A percentile compares a stretch with the other conserved stretches of the same genome.
Evolutionary conservation across 192 early-diverging fungal genomes (phyloP).

Genomic region (Kappamyces sp.): DNA sequence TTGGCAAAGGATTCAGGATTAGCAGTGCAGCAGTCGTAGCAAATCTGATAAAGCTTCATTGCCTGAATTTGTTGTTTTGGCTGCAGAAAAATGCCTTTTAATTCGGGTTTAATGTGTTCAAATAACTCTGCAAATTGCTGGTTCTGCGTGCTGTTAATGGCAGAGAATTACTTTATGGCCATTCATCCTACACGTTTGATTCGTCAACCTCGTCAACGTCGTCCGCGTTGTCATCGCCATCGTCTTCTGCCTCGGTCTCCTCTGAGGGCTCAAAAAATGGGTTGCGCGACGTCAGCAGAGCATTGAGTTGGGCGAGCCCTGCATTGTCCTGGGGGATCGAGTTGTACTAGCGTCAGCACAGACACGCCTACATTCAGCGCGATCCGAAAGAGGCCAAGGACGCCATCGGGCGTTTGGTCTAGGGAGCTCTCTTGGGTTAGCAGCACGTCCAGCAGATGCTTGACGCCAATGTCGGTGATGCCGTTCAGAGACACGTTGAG

Average conservation of each 20-base stretch:
- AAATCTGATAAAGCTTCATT: slow-evolving; percentile 72
- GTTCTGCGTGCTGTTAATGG: not conserved
- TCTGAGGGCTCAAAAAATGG: slow-evolving; percentile 25
- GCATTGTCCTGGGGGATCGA: slow-evolving; percentile 16
- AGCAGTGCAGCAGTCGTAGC: slow-evolving; percentile 78
- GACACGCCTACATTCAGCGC: slow-evolving; percentile 20
- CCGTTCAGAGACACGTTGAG: slow-evolving; percentile 38
- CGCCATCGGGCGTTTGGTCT: slow-evolving; percentile 33
- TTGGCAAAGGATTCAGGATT: slow-evolving; percentile 65
- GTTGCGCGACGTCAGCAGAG: slow-evolving; percentile 27
- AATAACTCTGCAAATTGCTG: slow-evolving; percentile 11
- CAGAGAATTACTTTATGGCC: not conserved
- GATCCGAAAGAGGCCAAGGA: slow-evolving; percentile 34
- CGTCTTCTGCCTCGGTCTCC: not conserved
- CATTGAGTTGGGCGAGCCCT: slow-evolving; percentile 14
- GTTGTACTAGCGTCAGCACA: slow-evolving; percentile 24
- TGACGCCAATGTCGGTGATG: slow-evolving; percentile 36
- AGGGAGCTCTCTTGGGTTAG: slow-evolving; percentile 38
- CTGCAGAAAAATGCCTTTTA: slow-evolving; percentile 3
- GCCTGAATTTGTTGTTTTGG: slow-evolving; percentile 20
- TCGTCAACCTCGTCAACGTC: not conserved
- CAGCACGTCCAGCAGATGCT: slow-evolving; percentile 35
- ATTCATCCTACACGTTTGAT: no score
- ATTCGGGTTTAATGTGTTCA: slow-evolving; percentile 10
- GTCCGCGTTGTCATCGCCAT: not conserved